Base-by-base conservation (phyloP, 768 basidiomycete species). In the Harrya chromipes region DNA sequence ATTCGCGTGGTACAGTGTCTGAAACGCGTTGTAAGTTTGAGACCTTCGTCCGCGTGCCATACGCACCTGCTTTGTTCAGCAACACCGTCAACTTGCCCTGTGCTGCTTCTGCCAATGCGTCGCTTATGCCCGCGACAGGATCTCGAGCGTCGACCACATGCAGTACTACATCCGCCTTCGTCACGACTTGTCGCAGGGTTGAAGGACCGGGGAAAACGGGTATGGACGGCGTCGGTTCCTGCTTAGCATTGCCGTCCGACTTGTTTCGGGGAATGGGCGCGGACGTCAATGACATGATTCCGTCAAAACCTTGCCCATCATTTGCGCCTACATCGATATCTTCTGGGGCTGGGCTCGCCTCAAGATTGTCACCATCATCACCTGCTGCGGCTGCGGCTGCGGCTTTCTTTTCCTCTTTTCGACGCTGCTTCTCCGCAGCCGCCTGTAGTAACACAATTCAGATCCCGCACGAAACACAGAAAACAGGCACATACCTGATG, bases 61-160 rank as follows among this genome's bases (percentile, higher is more conserved):
- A 74, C 85, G 49, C 58, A 90, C 93, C 93, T 56, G 86, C 85
- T 74, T 97, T 97, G 67, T 87, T 94, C 46, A 97, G 66, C 16
- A 94, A 73, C n/a, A 93, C 68, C 17, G 85, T 57, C 12, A 86
- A 68, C 59, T 77, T 77, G 52, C 66, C 78, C 35, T 52, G 65
- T 38, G 64, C 72, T 38, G 71, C 55, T 31, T 67, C 66, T 17
- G 71, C 68, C 41, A 84, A 65, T 19, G 76, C 69, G 63, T 94
- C 90, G 59, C 85, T 89, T 43, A 91, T 76, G 62, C 79, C 84
- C 17, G 87, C 74, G 11, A 80, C 64, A 11, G 94, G 92, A 64
- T 95, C 94, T 41, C 91, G 77, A 2, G 85, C 87, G 63, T 95
- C 94, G 38, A 95, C 75, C 13, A 95, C 80, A 65, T 93, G 75